Evolutionary conservation across 768 basidiomycete genomes (phyloP), one percentile per base, ranked within the genome.

Genomic region (Phylloporus sp.): DNA sequence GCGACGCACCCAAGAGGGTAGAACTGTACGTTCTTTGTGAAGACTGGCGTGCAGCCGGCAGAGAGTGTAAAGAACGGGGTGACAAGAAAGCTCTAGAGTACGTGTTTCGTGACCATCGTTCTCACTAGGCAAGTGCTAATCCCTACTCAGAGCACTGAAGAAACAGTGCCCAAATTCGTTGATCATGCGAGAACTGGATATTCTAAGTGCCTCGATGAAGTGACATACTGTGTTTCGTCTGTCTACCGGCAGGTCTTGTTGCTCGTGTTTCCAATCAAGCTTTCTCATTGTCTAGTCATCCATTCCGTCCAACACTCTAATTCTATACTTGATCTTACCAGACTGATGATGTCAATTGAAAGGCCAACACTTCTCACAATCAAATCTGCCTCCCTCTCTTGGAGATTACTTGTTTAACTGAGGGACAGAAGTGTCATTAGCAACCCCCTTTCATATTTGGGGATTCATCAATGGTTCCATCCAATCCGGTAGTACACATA

Each of bases 21-120:
- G 93, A 97, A 48, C 68, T 99, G 33, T 99, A 90, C 58, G 85
- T 93, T 20, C 75, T 82, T 51, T 96, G 92, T 58, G 86, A 86
- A 3, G 95, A 96, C 46, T 96, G 91, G 91, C 77, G 82, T 31
- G 71, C 79, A 62, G 94, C 93, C 0, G 94, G 86, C 1, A 82
- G 79, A 59, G 88, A 91, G 55, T 95, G 90, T 65, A 95, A 91
- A 65, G 90, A 94, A 41, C 73, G 89, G 22, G 82, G 83, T 1
- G 92, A 99, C 63, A 87, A 85, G 65, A 79, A 76, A 7, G 86
- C 82, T 54, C 65, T 98, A 26, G 84, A 89, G 95, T 96, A 63
- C 62, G 92, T 79, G 5, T 31, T 29, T 44, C 9, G 24, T 7
- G 9, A n/a, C 28, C 27, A 23, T n/a, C n/a, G n/a, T 24, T 13